A percentile compares a stretch with the other conserved stretches of the same genome.
phyloP scores from a whole-genome alignment of 805 yeast genomes.

The Cyberlindnera xishuangbannaensis region DNA sequence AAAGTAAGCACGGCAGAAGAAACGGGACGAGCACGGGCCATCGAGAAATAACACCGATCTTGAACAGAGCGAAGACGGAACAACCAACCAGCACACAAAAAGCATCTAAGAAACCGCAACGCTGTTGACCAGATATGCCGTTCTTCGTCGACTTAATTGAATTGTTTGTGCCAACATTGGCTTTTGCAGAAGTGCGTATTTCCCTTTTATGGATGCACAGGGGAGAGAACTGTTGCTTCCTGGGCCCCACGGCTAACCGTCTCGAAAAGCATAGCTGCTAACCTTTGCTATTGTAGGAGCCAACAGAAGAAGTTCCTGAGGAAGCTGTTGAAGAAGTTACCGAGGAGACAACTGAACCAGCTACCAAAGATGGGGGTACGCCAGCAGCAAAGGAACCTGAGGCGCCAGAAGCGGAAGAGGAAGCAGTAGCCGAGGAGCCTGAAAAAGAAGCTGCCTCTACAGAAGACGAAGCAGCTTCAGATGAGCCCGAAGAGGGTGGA shows the following conservation, averaged over 20 bases:
- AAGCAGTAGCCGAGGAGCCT: slow-evolving; percentile 10
- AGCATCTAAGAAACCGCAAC: too few species aligned
- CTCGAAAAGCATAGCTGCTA: slow-evolving; percentile 3
- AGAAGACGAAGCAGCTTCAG: slow-evolving; percentile 10
- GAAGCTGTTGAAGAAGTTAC: slow-evolving; percentile 9
- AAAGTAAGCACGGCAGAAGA: slow-evolving; percentile 5
- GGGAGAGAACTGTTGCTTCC: too few species aligned
- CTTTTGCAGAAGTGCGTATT: slow-evolving; percentile 57
- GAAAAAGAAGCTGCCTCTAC: slow-evolving; percentile 6
- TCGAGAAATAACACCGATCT: too few species aligned
- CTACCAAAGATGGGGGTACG: slow-evolving; percentile 3
- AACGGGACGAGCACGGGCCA: not conserved
- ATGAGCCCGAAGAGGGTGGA: slow-evolving; percentile 10
- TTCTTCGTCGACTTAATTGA: slow-evolving; percentile 46
- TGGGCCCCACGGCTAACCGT: too few species aligned
- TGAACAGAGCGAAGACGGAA: too few species aligned
- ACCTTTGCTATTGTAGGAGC: slow-evolving; percentile 9
- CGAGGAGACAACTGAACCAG: too few species aligned
- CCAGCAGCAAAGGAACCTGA: slow-evolving; percentile 2
- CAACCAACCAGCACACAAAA: too few species aligned
- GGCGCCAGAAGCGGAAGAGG: slow-evolving; percentile 7
- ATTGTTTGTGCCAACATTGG: slow-evolving; percentile 68
- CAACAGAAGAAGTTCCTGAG: slow-evolving; percentile 6
- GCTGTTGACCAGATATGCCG: too few species aligned
- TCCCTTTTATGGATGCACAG: slow-evolving; percentile 1